Percentiles rank a stretch among this genome's conserved stretches.
phyloP scores from a whole-genome alignment of 805 yeast species.

The Barnettozyma siamensis region DNA sequence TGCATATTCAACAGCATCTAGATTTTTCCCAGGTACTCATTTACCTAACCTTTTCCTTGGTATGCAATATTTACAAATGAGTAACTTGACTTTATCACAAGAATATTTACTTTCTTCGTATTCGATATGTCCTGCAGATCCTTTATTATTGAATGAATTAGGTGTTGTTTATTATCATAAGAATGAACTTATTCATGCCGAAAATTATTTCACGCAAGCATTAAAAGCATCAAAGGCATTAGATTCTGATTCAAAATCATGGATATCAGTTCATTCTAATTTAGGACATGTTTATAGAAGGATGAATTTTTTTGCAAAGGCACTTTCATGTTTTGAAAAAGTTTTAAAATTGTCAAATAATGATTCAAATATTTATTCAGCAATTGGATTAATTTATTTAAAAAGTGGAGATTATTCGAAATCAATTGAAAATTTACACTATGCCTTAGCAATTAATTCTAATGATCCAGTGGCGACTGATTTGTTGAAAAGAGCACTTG shows the following conservation, averaged over 20 bases:
- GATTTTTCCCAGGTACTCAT: slow-evolving; percentile 87
- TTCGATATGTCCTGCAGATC: slow-evolving; percentile 78
- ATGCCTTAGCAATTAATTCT: slow-evolving; percentile 72
- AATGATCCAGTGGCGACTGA: slow-evolving; percentile 83
- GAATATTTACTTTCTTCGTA: slow-evolving; percentile 77
- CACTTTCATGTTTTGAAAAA: slow-evolving; percentile 69
- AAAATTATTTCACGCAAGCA: slow-evolving; percentile 64
- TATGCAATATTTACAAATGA: slow-evolving; percentile 92
- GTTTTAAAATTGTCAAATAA: slow-evolving; percentile 65
- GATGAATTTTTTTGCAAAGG: slow-evolving; percentile 52
- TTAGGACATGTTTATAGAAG: slow-evolving; percentile 85
- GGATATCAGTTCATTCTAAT: slow-evolving; percentile 81
- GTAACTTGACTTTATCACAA: slow-evolving; percentile 74
- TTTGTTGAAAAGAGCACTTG: slow-evolving; percentile 71
- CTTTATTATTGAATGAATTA: slow-evolving; percentile 81
- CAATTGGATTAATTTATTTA: slow-evolving; percentile 78
- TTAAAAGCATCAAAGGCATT: slow-evolving; percentile 59
- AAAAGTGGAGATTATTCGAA: slow-evolving; percentile 56
- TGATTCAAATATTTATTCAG: slow-evolving; percentile 72
- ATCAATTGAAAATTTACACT: slow-evolving; percentile 75
- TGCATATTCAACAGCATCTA: slow-evolving; percentile 92
- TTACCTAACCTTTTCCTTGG: slow-evolving; percentile 87
- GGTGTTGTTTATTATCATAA: slow-evolving; percentile 89
- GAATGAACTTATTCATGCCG: slow-evolving; percentile 61
- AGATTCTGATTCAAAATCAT: slow-evolving; percentile 74